Evolutionary conservation across 257 asterid genomes (phyloP).

Genomic region (Linderniella brevidens): DNA sequence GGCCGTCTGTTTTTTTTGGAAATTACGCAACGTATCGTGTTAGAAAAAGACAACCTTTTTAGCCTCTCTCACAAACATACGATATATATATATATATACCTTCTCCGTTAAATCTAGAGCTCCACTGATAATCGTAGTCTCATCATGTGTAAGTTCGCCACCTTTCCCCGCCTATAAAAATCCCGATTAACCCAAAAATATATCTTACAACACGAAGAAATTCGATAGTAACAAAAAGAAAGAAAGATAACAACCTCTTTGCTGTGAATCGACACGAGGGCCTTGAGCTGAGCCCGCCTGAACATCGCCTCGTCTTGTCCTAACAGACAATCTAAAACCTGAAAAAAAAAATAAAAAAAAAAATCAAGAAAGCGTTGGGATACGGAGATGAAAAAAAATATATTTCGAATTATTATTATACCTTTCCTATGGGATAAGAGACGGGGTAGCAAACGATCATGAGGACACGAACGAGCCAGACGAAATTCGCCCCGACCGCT

Average conservation of each 20-base stretch:
- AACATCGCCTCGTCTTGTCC: constrained; percentile 89
- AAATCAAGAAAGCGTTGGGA: no score
- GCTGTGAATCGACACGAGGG: constrained; percentile 88
- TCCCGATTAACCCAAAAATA: no score
- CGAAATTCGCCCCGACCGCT: constrained; percentile 83
- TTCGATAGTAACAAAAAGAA: no score
- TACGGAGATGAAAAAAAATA: no score
- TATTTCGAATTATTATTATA: constrained; percentile 11
- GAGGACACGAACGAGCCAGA: constrained; percentile 79
- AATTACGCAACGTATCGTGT: neutral
- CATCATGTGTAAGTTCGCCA: constrained; percentile 94
- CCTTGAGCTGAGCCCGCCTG: constrained; percentile 97
- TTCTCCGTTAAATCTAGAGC: constrained; percentile 93
- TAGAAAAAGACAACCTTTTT: neutral
- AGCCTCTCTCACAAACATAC: neutral
- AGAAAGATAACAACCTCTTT: constrained; percentile 40
- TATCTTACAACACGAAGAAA: neutral
- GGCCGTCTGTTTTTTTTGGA: constrained; percentile 47
- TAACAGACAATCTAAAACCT: constrained; percentile 75
- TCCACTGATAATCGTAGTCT: constrained; percentile 93
- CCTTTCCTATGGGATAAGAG: constrained; percentile 95
- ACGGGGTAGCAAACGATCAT: constrained; percentile 76
- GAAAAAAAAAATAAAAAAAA: constrained; percentile 8
- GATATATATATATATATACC: constrained; percentile 21
- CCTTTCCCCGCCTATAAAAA: constrained; percentile 81